Evolutionary conservation across 768 basidiomycete genomes (phyloP), one percentile per base, ranked within the genome.

Genomic region (Austroboletus eburneus): DNA sequence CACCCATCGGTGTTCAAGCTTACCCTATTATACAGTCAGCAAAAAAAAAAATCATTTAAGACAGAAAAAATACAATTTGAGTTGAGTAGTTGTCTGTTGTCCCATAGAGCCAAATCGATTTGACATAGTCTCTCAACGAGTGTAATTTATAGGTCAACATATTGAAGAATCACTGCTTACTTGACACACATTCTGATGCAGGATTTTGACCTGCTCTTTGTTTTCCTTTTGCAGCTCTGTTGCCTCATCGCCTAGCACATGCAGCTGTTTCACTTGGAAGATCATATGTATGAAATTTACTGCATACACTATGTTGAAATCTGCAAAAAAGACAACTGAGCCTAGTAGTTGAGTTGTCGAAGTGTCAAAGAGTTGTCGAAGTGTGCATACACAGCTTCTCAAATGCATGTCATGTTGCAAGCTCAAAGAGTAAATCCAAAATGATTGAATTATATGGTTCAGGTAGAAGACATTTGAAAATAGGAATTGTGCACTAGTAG

Each of bases 21-120:
- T 72, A 3, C 50, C 50, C 50, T 50, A 27, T n/a, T n/a, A 30
- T 20, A 3, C n/a, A 30, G 18, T 27, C 12, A 32, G 13, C 17
- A 5, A 35, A 3, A 35, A 17, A 17, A 23, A 7, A 18, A 7
- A 8, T 3, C 7, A 18, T 16, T 2, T 16, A 3, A 13, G 34
- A 55, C 4, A n/a, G n/a, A n/a, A n/a, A n/a, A n/a, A n/a, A n/a
- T 34, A 75, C 72, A 7, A 58, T 34, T 23, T 70, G 64, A 2
- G 69, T 73, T 0, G 66, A 65, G 45, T 68, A 73, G 2, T 56
- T 59, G 34, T 75, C 58, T 45, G 35, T 42, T 3, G 42, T 47
- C 1, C 36, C 58, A 17, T 14, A 59, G 24, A 4, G 37, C 48
- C 40, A 49, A 17, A 49, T 61, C 0, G 43, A 17, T 16, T 25